phyloP scores from a whole-genome alignment of 2,329 filamentous ascomycete species.

The Xylariomycetidae sp. region DNA sequence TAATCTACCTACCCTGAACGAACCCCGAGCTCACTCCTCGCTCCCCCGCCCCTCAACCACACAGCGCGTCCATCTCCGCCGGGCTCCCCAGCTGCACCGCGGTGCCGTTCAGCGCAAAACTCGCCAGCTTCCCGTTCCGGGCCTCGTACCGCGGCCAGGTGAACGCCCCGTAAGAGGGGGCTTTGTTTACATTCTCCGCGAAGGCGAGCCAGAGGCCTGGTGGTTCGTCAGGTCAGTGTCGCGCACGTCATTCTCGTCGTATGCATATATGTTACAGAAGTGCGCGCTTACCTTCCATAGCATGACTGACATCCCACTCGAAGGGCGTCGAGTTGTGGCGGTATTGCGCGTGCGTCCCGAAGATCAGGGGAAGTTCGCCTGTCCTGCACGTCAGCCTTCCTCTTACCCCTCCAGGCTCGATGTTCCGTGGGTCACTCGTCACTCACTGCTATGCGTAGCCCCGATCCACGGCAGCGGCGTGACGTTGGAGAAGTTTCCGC shows the following conservation, averaged over 20 bases:
- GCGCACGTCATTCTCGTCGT: background rate
- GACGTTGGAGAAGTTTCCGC: conserved; percentile 30
- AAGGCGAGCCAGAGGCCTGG: conserved; percentile 23
- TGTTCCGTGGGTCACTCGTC: no score
- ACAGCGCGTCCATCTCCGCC: background rate
- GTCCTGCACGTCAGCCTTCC: background rate
- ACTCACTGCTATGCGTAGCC: conserved; percentile 22
- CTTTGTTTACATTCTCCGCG: conserved; percentile 12
- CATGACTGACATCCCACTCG: conserved; percentile 21
- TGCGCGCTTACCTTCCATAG: conserved; percentile 19
- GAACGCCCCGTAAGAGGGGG: conserved; percentile 13
- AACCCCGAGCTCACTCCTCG: no score
- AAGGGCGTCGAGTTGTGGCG: conserved; percentile 23
- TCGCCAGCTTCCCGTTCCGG: background rate
- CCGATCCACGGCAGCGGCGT: conserved; percentile 28
- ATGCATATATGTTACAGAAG: background rate
- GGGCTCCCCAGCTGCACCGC: background rate
- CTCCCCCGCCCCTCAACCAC: no score
- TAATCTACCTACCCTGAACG: no score
- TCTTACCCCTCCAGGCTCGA: background rate
- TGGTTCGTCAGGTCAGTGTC: background rate
- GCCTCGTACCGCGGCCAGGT: conserved; percentile 18
- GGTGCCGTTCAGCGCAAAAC: background rate
- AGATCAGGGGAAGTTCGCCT: conserved; percentile 26
- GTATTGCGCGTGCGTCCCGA: conserved; percentile 24